These are phyloP conservation scores for Oidiodendron maius DNA, from an alignment of 495 filamentous ascomycete species.

Conservation along the genomic window DNA sequence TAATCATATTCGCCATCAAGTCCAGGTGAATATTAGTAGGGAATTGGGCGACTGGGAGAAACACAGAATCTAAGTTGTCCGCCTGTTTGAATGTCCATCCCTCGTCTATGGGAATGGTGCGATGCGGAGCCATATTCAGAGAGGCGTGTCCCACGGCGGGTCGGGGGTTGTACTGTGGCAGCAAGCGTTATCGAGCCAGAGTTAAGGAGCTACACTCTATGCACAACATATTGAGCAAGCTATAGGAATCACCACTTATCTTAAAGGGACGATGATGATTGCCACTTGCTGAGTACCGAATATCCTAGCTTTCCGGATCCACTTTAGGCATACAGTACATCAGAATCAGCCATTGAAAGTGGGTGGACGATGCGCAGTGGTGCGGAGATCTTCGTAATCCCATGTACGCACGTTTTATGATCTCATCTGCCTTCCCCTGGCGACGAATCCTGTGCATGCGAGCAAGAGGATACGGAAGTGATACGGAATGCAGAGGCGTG, in stretches of 20 bases:
- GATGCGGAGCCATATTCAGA: not conserved
- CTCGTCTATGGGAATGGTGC: not conserved
- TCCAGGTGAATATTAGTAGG: constrained; percentile 63
- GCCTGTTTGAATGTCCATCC: not conserved
- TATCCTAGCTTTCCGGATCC: not conserved
- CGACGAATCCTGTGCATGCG: not conserved
- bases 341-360: not conserved
- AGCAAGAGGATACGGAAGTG: not conserved
- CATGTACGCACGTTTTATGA: not conserved
- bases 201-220: not conserved
- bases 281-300: not conserved
- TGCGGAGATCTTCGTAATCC: not conserved
- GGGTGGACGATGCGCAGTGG: not conserved
- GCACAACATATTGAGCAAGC: not conserved
- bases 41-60: constrained; percentile 23
- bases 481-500: not conserved
- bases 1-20: constrained; percentile 41
- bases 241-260: not conserved
- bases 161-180: not conserved
- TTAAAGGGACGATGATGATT: not conserved
- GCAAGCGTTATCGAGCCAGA: not conserved
- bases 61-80: not conserved
- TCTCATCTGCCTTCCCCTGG: not conserved
- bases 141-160: not conserved
- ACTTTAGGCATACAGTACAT: not conserved